Evolutionary conservation across 805 yeast species (phyloP).

Genomic region (Jamesozyma hellenica): DNA sequence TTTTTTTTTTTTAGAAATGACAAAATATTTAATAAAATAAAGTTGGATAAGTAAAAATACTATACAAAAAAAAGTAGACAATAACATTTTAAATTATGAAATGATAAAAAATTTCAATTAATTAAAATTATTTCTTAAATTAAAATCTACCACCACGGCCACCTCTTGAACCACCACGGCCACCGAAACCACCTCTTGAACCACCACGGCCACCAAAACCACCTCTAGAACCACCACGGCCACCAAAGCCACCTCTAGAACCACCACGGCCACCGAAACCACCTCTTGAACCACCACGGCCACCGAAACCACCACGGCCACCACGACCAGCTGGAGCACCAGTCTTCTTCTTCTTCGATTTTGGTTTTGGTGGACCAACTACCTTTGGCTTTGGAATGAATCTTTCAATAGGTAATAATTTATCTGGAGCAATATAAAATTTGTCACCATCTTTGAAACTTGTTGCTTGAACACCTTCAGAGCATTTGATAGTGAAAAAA

Average conservation of each 20-base stretch:
- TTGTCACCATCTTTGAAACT: slow-evolving; percentile 94
- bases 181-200: slow-evolving; percentile 37
- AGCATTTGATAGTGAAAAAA: slow-evolving; percentile 91
- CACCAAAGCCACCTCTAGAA: slow-evolving; percentile 34
- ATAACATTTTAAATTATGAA: too few species aligned
- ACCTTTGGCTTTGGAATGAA: slow-evolving; percentile 94
- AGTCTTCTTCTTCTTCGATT: slow-evolving; percentile 50
- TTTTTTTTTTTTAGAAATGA: too few species aligned
- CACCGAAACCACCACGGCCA: slow-evolving; percentile 32
- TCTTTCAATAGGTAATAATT: slow-evolving; percentile 89
- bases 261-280: slow-evolving; percentile 39
- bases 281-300: slow-evolving; percentile 39
- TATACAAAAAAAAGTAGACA: neutral
- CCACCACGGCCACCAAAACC: slow-evolving; percentile 31
- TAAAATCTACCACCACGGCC: slow-evolving; percentile 23
- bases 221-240: slow-evolving; percentile 34
- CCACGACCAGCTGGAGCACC: slow-evolving; percentile 39
- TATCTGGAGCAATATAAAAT: slow-evolving; percentile 91
- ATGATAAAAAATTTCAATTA: too few species aligned
- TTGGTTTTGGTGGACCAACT: slow-evolving; percentile 72
- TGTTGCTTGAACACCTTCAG: slow-evolving; percentile 90
- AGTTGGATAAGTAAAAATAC: neutral
- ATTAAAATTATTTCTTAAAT: neutral
- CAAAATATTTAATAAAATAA: neutral
- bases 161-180: slow-evolving; percentile 29